A percentile compares a stretch with the other conserved stretches of the same genome.
Conservation (phyloP, 164 flowering plant species). For the Pachysandra terminalis region DNA sequence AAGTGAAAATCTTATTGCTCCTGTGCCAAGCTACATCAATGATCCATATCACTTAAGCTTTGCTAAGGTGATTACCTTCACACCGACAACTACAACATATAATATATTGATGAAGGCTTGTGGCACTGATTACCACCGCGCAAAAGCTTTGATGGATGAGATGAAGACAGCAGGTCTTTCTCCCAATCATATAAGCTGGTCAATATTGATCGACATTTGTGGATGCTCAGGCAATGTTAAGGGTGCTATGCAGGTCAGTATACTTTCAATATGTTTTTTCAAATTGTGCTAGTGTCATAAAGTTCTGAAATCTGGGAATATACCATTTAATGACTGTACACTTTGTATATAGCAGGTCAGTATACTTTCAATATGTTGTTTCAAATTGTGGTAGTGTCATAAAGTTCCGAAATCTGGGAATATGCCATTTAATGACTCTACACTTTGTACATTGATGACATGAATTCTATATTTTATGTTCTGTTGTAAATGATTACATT, state of each 20-base stretch:
- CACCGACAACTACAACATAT: constrained; percentile 73
- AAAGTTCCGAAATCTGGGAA: neutral
- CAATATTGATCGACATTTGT: constrained; percentile 65
- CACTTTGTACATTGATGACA: neutral
- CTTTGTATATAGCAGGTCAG: constrained; percentile 45
- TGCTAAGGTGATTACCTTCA: constrained; percentile 43
- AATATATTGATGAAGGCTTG: constrained; percentile 92
- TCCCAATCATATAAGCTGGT: constrained; percentile 85
- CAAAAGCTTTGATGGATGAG: constrained; percentile 71
- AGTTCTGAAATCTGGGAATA: neutral
- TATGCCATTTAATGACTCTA: neutral
- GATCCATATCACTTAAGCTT: constrained; percentile 23
- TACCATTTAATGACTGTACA: neutral
- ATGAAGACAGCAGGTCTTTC: constrained; percentile 66
- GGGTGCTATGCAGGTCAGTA: constrained; percentile 66
- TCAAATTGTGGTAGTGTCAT: neutral
- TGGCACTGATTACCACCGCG: constrained; percentile 70
- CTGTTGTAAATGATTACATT: too few relatives aligned
- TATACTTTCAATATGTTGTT: neutral
- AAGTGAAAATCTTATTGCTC: constrained; percentile 11
- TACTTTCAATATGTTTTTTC: neutral
- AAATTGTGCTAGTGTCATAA: neutral
- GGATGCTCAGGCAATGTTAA: constrained; percentile 57
- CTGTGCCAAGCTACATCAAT: constrained; percentile 16
- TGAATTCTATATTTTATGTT: too few relatives aligned